A percentile compares a stretch with the other conserved stretches of the same genome.
Conservation (phyloP, 805 yeast species). For the Hanseniaspora lachancei region DNA sequence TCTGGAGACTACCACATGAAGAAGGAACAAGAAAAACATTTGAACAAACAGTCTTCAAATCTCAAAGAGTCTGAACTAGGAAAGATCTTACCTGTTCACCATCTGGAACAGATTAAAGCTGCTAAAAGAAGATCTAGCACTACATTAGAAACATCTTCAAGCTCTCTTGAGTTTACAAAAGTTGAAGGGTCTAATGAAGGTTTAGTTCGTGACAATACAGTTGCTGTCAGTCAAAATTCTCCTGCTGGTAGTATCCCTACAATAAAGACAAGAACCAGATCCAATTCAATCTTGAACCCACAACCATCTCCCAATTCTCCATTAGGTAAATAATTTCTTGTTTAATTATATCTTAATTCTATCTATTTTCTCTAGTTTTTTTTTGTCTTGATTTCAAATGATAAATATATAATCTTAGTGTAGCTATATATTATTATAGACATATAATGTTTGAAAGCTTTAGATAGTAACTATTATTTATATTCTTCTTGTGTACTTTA, state of each 20-base stretch:
- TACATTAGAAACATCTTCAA: slow-evolving; percentile 9
- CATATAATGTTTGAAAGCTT: too few species aligned
- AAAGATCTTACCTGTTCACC: slow-evolving; percentile 20
- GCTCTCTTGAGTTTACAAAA: not conserved
- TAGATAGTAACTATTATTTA: too few species aligned
- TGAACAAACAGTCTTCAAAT: slow-evolving; percentile 26
- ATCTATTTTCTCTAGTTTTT: not conserved
- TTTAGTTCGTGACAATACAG: slow-evolving; percentile 15
- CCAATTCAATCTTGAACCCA: slow-evolving; percentile 8
- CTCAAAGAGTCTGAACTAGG: slow-evolving; percentile 25
- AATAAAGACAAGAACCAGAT: slow-evolving; percentile 4
- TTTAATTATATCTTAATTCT: too few species aligned
- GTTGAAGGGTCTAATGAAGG: slow-evolving; percentile 2
- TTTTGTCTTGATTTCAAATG: not conserved
- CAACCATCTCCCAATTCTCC: not conserved
- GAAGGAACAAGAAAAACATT: slow-evolving; percentile 30
- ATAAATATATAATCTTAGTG: too few species aligned
- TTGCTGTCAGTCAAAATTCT: not conserved
- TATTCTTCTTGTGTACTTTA: too few species aligned
- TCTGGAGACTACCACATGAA: slow-evolving; percentile 89
- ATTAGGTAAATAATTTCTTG: not conserved
- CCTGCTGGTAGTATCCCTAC: not conserved
- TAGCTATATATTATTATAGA: too few species aligned
- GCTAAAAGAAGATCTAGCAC: slow-evolving; percentile 25
- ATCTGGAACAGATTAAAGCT: slow-evolving; percentile 23